These are phyloP conservation scores for Acacia concinna DNA, from an alignment of 331 rosid genomes.

Conservation along the genomic window DNA sequence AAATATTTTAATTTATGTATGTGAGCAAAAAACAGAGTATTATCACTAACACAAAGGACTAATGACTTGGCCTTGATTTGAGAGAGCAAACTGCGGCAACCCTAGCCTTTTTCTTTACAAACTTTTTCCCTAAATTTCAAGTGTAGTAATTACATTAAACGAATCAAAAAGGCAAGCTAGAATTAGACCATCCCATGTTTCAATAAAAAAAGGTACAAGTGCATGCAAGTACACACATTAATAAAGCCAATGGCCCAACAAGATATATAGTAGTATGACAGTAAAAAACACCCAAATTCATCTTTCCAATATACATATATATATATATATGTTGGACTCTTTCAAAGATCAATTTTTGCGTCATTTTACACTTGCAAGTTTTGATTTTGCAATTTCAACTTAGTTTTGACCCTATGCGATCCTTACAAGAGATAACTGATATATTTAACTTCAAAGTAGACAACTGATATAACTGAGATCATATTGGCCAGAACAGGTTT, in stretches of 20 bases:
- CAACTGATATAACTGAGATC: not conserved
- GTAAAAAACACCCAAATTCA: not conserved
- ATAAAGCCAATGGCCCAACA: not conserved
- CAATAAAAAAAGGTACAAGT: constrained; percentile 11
- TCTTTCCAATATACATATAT: not conserved
- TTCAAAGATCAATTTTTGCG: not conserved
- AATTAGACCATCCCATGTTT: constrained; percentile 31
- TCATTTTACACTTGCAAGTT: not conserved
- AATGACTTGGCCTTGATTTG: constrained; percentile 38
- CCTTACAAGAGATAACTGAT: not conserved
- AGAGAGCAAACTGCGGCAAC: constrained; percentile 28
- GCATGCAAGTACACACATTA: constrained; percentile 35
- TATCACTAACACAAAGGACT: constrained; percentile 16
- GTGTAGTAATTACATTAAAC: constrained; percentile 30
- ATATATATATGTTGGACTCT: not conserved
- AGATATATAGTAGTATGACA: no score
- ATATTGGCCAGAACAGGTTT: not conserved
- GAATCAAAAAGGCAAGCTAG: constrained; percentile 26
- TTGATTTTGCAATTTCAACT: not conserved
- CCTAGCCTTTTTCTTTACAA: constrained; percentile 4
- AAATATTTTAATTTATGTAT: not conserved
- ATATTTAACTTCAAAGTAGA: not conserved
- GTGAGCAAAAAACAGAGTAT: constrained; percentile 20
- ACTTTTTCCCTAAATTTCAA: constrained; percentile 23
- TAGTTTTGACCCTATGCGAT: not conserved